phyloP scores from a whole-genome alignment of 371 early-diverging fungal genomes.

The Lichtheimia corymbifera region DNA sequence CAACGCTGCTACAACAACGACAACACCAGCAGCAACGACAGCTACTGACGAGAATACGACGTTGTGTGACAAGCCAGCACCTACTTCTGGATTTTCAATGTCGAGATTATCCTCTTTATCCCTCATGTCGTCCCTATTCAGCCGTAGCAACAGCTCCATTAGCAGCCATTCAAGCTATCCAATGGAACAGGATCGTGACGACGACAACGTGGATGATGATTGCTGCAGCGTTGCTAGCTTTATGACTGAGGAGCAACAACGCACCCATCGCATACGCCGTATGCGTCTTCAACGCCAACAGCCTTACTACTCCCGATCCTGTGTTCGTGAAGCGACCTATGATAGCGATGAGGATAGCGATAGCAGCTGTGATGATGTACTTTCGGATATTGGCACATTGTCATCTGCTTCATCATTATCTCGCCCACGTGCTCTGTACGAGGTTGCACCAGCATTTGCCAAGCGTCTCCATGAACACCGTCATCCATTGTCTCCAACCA shows the following conservation, averaged over 20 bases:
- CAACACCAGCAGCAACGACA: constrained; percentile 2
- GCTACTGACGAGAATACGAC: constrained; percentile 3
- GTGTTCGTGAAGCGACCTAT: not conserved
- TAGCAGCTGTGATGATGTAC: constrained; percentile 1
- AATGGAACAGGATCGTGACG: not conserved
- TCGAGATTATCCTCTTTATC: constrained; percentile 35
- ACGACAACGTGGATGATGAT: constrained; percentile 13
- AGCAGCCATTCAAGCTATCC: not conserved
- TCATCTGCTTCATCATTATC: constrained; percentile 10
- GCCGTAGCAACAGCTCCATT: constrained; percentile 16
- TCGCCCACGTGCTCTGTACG: constrained; percentile 10
- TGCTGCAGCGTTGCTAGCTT: constrained; percentile 5
- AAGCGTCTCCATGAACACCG: constrained; percentile 1
- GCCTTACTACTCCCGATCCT: constrained; percentile 1
- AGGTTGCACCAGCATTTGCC: constrained; percentile 4
- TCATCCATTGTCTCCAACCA: constrained; percentile 28
- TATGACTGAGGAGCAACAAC: constrained; percentile 3
- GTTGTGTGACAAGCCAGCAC: not conserved
- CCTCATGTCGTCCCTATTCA: constrained; percentile 35
- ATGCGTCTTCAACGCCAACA: constrained; percentile 20
- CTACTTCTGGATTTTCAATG: constrained; percentile 27
- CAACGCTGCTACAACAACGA: not conserved
- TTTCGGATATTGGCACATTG: constrained; percentile 9
- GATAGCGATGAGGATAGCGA: not conserved
- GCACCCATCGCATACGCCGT: constrained; percentile 14